Evolutionary conservation across 1,284 basidiomycete genomes (phyloP), one percentile per base, ranked within the genome.

Genomic region (Pseudozyma hubeiensis): DNA sequence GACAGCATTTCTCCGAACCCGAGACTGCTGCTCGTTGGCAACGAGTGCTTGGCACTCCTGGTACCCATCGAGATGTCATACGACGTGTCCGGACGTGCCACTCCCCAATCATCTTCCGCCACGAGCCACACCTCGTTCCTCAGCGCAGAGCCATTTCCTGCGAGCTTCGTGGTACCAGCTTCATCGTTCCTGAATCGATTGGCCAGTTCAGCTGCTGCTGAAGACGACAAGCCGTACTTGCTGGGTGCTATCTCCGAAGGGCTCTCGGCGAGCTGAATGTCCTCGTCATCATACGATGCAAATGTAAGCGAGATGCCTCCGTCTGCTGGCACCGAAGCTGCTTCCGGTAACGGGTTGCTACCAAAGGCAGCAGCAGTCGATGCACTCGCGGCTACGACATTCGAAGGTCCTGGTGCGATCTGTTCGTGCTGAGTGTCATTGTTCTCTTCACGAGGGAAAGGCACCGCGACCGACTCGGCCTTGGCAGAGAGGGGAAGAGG

Each of bases 251-350:
- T 11, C 7, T 60, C 57, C 17, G 53, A 19, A 7, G 44, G 44
- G 44, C 13, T 47, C 5, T 39, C 39, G 19, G 52, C 48, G 8
- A 53, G 56, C n/a, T 60, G 66, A 5, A 64, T 62, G 3, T 74
- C 75, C 5, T 74, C 70, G 19, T 77, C 75, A 31, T 77, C 71
- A 40, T 70, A 70, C 1, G 75, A 77, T 14, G 66, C 75, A 53
- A 77, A 77, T 13, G 75, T 75, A 29, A 77, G 75, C 45, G 75
- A 77, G n/a, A 77, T 66, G 31, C 60, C 63, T 1, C 52, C 55
- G 34, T 64, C 52, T 13, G 54, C 46, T 17, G 39, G 35, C 10
- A 39, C 48, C 1, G 60, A 39, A 13, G 41, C 40, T 13, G 35
- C 39, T 16, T 24, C 19, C 3, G 44, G 17, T 16, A 13, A n/a